Base-by-base conservation (phyloP, 2,329 filamentous ascomycete genomes). In the Apiospora pterosperma region DNA sequence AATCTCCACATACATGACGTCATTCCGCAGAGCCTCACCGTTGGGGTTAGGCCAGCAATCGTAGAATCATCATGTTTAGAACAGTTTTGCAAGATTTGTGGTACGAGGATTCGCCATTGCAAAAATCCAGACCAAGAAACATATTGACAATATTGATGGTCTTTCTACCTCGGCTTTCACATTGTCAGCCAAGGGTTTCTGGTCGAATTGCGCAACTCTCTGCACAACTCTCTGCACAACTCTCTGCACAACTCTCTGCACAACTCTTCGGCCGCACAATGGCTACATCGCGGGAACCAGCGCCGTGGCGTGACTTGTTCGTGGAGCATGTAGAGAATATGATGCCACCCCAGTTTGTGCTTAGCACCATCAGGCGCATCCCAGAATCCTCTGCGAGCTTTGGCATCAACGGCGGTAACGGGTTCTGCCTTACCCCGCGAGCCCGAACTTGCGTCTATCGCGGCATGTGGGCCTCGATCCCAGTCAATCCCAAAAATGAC, bases 361-460 rank as follows among this genome's bases (percentile, higher is more conserved):
- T 88, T 61, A 79, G 80, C 71, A 86, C 85, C 2, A 73, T 87
- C 19, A 84, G 83, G 66, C 73, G 76, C 25, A 67, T 72, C 28
- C 66, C 74, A 0, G 60, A 63, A 10, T 61, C 67, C 48, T 62
- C 67, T 44, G 62, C 52, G 64, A 60, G n/a, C 10, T 59, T 64
- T 61, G 66, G 36, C 31, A 58, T 60, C 44, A 58, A 60, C 48
- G 61, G 63, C 58, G 62, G 76, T 55, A 69, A 78, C 10, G 78
- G 79, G 67, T 69, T 82, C 1, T 80, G 83, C 0, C 76, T 76
- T 67, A 64, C 73, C 5, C 84, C 88, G 1, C 86, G 92, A 63
- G 90, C 88, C 10, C 88, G 93, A 62, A 93, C 88, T 72, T 96
- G 94, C 78, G 88, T 97, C 72, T 95, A 88, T 79, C 90, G 95